Evolutionary conservation across 1,284 basidiomycete species (phyloP), one percentile per base, ranked within the genome.

Genomic region (Tilletia setariae): DNA sequence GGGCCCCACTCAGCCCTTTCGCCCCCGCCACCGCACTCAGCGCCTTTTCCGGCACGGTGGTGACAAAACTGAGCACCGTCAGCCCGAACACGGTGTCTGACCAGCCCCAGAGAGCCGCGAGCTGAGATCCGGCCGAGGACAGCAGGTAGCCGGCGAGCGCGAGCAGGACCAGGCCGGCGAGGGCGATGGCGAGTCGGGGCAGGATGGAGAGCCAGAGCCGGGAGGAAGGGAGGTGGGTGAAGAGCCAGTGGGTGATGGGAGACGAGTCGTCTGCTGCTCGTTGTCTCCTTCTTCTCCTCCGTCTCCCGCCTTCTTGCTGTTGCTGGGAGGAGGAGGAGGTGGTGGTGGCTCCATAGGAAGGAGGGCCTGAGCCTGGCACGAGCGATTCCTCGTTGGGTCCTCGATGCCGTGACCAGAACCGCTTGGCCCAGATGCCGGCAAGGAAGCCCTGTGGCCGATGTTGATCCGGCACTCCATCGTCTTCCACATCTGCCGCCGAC

Each of bases 21-120:
- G 70, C 68, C 1, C 78, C 82, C 4, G 72, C 73, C 47, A 79
- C 71, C 56, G 77, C 70, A 11, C 78, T 77, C 11, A 83, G 75
- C 21, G 79, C 65, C 68, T 83, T 83, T 46, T 82, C 82, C 0
- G 82, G 82, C 7, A 83, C 64, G 16, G 82, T 83, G 9, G 82
- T 83, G 1, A 77, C 76, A 44, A 83, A 76, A 16, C 74, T 75
- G 11, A 83, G 73, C 19, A 82, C 68, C 9, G 79, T 78, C 21
- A 83, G 67, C 21, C 82, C 82, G 15, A 77, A 68, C 0, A 79
- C 69, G 1, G 78, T 74, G 23, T 81, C 73, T 1, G 79, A 80
- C 1, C 82, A 67, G 53, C 76, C 73, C 0, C 74, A 43, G 15
- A 72, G 51, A 23, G 73, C 69, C 13, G 76, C 78, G 35, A 83